Conservation (phyloP, 164 flowering plant genomes). For the Vitis labrusca region DNA sequence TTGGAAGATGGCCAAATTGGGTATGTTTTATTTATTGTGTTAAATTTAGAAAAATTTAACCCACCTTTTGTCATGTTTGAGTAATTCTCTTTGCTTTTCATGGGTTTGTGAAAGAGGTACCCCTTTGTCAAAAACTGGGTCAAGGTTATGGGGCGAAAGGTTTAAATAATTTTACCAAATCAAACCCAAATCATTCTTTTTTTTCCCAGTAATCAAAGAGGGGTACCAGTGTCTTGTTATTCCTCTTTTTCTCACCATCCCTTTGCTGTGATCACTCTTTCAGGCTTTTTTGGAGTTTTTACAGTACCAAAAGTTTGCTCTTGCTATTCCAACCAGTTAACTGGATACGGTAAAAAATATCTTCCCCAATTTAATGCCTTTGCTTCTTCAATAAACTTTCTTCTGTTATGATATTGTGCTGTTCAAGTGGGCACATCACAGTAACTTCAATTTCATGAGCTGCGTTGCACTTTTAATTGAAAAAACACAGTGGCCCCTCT, state of each 20-base stretch:
- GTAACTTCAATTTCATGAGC: neutral
- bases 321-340: constrained; percentile 57
- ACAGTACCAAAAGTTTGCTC: constrained; percentile 76
- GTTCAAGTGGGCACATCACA: neutral
- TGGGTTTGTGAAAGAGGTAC: no score
- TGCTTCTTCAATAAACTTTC: neutral
- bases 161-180: no score
- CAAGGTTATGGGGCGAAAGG: no score
- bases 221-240: neutral
- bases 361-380: no score
- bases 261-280: neutral
- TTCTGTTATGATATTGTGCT: neutral
- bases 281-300: constrained; percentile 89
- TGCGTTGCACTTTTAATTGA: no score
- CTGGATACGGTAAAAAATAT: constrained; percentile 53
- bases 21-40: constrained; percentile 36
- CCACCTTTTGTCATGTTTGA: no score
- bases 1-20: constrained; percentile 78
- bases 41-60: neutral
- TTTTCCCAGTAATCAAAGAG: neutral
- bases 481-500: neutral
- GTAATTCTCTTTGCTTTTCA: no score
- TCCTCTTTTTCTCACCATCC: constrained; percentile 1
- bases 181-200: neutral
- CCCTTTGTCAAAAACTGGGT: no score